Evolutionary conservation across 2,329 filamentous ascomycete species (phyloP), one percentile per base, ranked within the genome.

Genomic region (Simplicillium sp.): DNA sequence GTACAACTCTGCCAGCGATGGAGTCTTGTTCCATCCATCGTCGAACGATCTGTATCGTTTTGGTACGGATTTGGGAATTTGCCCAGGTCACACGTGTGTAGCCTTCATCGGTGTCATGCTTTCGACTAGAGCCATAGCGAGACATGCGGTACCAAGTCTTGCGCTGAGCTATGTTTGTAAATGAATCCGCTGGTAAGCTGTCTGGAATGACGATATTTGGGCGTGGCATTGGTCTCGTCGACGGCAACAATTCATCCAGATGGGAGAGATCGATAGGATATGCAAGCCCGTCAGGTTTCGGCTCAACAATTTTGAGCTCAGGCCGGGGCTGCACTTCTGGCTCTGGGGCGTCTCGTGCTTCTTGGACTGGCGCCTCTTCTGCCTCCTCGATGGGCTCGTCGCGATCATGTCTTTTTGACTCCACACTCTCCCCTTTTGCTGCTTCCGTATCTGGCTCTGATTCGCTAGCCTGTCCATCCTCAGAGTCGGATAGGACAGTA

Each of bases 1-100:
- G 51, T 17, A 60, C 54, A 7, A 58, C 54, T n/a, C 69, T 68
- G 2, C 75, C 73, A 2, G 71, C 64, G 20, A 76, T 72, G 0
- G 74, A 73, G 48, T 79, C 77, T 49, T 82, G 73, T 48, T 80
- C 75, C 68, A 82, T 78, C 80, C 80, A 84, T 18, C 75, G 67
- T 18, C 73, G 67, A 14, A 83, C 77, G 33, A 77, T 75, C 42
- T 71, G 68, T 44, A 78, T 65, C 1, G 71, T 75, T 8, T 76
- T 68, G 11, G 59, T 56, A 17, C 74, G 74, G 2, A 77, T 58
- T 7, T 66, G 57, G 0, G 77, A 81, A n/a, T 64, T 59, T 4
- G 53, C 47, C 79, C 80, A 84, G 3, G 64, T 61, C n/a, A 80
- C 66, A 8, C 72, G 68, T 14, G 71, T 62, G 52, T 82, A 83